phyloP scores from a whole-genome alignment of 2,329 filamentous ascomycete species.

The Daldinia eschscholtzii region DNA sequence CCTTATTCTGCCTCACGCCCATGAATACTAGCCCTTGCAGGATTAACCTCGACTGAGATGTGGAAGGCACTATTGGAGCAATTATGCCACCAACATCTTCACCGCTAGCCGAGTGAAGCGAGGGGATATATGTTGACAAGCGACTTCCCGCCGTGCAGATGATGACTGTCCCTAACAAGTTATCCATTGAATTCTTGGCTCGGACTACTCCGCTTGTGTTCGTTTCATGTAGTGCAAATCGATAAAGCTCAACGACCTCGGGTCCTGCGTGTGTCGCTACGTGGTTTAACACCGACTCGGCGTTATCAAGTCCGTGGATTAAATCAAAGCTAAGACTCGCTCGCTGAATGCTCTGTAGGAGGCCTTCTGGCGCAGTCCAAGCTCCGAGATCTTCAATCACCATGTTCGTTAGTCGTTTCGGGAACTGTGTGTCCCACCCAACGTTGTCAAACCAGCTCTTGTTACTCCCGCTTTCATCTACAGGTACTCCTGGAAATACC shows the following conservation, averaged over 20 bases:
- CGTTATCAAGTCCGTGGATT: slow-evolving; percentile 83
- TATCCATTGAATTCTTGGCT: slow-evolving; percentile 77
- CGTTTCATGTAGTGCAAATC: slow-evolving; percentile 77
- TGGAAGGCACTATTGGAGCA: slow-evolving; percentile 79
- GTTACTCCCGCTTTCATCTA: slow-evolving; percentile 62
- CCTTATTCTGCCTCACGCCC: slow-evolving; percentile 85
- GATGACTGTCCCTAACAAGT: slow-evolving; percentile 82
- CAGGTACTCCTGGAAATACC: slow-evolving; percentile 87
- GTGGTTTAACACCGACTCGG: slow-evolving; percentile 79
- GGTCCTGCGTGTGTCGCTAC: slow-evolving; percentile 80
- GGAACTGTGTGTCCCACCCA: slow-evolving; percentile 83
- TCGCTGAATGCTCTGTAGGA: slow-evolving; percentile 78
- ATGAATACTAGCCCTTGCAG: slow-evolving; percentile 83
- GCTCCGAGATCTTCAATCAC: slow-evolving; percentile 76
- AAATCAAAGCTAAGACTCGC: slow-evolving; percentile 85
- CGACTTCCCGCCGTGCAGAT: slow-evolving; percentile 79
- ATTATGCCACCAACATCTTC: slow-evolving; percentile 79
- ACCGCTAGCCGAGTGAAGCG: slow-evolving; percentile 70
- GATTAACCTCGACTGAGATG: slow-evolving; percentile 76
- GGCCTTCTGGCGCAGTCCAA: slow-evolving; percentile 82
- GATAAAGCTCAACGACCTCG: slow-evolving; percentile 84
- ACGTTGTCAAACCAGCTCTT: slow-evolving; percentile 89
- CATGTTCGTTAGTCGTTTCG: slow-evolving; percentile 73
- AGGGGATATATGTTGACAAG: slow-evolving; percentile 77
- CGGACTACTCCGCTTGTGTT: slow-evolving; percentile 84